Evolutionary conservation across 2,329 filamentous ascomycete genomes (phyloP), one percentile per base, ranked within the genome.

Genomic region (Xylariaceae sp.): DNA sequence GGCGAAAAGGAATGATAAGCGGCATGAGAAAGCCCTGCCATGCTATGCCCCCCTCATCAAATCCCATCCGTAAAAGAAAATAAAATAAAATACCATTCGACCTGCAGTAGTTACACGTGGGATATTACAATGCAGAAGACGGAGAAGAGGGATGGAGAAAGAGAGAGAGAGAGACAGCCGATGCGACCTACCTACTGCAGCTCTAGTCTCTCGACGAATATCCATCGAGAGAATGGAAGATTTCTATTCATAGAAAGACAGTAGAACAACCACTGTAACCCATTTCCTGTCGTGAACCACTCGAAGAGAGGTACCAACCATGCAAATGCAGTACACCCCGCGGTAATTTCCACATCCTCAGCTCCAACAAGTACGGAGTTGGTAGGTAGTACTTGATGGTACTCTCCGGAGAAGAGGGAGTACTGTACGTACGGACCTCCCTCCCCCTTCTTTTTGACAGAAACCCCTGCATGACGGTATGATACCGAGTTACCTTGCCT

Each of bases 1-100:
- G 23, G 5, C 23, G 23, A 30, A 30, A 30, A 30, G 37, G 37
- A 42, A 9, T 48, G 51, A 59, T 59, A 61, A 60, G 53, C 42
- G 56, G 17, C 45, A 47, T 7, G 50, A 55, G 7, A 7, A 11
- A 11, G 37, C 17, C 17, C 17, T 18, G 17, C 17, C 17, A 18
- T 18, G 17, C 17, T 2, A 18, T 30, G 5, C 23, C 23, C 23
- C 23, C 23, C 23, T 30, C 23, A 30, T 30, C 23, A 30, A 30
- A 30, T 30, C 23, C 23, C 37, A 13, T 42, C 37, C 1, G 8
- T 3, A 42, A 9, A 10, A 42, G 47, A 42, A 42, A 42, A 42
- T 3, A 42, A 42, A 42, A 42, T 10, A 42, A 39, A 42, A 42
- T 13, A 10, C 37, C 37, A 9, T 42, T 42, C 9, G 37, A 30